These are phyloP conservation scores for Zasmidium citrigriseum DNA, from an alignment of 2,329 filamentous ascomycete genomes.

Conservation along the genomic window DNA sequence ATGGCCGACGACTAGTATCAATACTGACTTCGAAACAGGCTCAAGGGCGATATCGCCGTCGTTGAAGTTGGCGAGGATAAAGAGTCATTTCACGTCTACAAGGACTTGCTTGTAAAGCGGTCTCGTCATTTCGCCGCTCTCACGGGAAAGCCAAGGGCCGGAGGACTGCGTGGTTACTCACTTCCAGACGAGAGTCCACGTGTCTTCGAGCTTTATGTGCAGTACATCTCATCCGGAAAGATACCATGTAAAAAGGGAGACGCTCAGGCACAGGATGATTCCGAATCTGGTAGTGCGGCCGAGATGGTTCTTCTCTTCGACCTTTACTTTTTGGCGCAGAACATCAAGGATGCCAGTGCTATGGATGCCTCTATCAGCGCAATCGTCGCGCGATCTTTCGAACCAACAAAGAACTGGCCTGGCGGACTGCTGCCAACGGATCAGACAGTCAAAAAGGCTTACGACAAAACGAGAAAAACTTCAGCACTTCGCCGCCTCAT, in stretches of 20 bases:
- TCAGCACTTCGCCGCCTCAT: background rate
- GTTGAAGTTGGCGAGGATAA: too few species aligned
- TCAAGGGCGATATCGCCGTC: too few species aligned
- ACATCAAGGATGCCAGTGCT: background rate
- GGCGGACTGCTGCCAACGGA: background rate
- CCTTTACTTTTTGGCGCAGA: background rate
- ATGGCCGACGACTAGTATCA: too few species aligned
- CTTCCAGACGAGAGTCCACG: too few species aligned
- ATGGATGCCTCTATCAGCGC: background rate
- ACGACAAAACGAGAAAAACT: background rate
- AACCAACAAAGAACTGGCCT: background rate
- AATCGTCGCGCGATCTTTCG: background rate
- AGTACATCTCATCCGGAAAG: background rate
- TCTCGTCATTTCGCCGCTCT: too few species aligned
- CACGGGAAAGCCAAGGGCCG: background rate
- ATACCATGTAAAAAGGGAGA: background rate
- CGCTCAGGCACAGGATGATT: background rate
- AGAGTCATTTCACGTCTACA: too few species aligned
- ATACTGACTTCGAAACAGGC: too few species aligned
- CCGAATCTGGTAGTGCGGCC: too few species aligned
- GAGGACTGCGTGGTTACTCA: background rate
- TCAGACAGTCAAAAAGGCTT: background rate
- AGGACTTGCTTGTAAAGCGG: too few species aligned
- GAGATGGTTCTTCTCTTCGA: too few species aligned
- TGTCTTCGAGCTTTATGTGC: background rate